Evolutionary conservation across 1,139 yeast genomes (phyloP), one percentile per base, ranked within the genome.

Genomic region (Saccharomyces pastorianus): DNA sequence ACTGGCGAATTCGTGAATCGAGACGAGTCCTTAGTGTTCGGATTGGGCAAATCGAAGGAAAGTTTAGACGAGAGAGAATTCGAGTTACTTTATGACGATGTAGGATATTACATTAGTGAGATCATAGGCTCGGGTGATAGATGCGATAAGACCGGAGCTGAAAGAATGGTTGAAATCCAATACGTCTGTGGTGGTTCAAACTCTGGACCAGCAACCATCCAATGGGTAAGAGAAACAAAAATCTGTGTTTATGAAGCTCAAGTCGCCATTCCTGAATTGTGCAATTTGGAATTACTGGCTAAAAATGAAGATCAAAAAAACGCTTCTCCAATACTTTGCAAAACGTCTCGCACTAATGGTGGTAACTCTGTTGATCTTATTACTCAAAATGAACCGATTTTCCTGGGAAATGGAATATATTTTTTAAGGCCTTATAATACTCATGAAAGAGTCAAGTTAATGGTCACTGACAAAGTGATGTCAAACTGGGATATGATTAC

Each of bases 191-290:
- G 83, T 59, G 44, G 44, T 13, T 76, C 79, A 0, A 63, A 66
- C 1, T 61, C 58, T 13, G 62, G 68, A 1, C 58, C 60, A 7
- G 67, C 74, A 0, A 58, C 60, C 4, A 69, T 83, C 3, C 71
- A 71, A 17, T 76, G 77, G 56, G 78, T 85, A 0, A 74, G 73
- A 51, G 98, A 91, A 69, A 73, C 81, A 51, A 79, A 78, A 58
- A 85, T 93, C 0, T 90, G 97, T 67, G 81, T 81, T 50, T 89
- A 89, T 64, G 77, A 78, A 59, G 76, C 85, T 67, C 75, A 75
- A n/a, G 71, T 89, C 1, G 76, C 77, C 48, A 73, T 85, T 0
- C 84, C 87, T 0, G 72, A 73, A 6, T 71, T 88, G 25, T 90
- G 96, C 67, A 63, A 66, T 7, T 32, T 68, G 25, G 64, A 63